A percentile compares a stretch with the other conserved stretches of the same genome.
Conservation (phyloP, 2,329 filamentous ascomycete genomes). For the Clarireedia homoeocarpa region DNA sequence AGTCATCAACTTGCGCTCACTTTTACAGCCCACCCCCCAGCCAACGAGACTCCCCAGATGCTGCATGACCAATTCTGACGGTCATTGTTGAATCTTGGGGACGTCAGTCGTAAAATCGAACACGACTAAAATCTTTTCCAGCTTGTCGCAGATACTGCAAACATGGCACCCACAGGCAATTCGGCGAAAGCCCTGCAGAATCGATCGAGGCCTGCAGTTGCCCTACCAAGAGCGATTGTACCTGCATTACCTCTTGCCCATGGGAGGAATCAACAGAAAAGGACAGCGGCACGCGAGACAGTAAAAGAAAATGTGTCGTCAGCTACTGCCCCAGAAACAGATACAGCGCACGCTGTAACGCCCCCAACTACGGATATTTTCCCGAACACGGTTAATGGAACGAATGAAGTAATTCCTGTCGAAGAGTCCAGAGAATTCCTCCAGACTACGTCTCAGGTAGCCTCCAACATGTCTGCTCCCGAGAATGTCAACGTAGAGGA, state of each 20-base stretch:
- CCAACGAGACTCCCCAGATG: slow-evolving; percentile 10
- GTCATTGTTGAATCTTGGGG: slow-evolving; percentile 32
- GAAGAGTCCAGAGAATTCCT: slow-evolving; percentile 5
- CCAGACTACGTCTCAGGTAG: neutral
- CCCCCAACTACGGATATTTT: slow-evolving; percentile 1
- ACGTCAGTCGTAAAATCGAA: slow-evolving; percentile 23
- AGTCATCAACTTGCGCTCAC: slow-evolving; percentile 7
- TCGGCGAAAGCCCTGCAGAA: slow-evolving; percentile 26
- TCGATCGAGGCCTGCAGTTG: slow-evolving; percentile 21
- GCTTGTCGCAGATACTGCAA: slow-evolving; percentile 7
- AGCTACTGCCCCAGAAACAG: slow-evolving; percentile 9
- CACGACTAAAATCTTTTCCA: slow-evolving; percentile 7
- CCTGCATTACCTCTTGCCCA: slow-evolving; percentile 30
- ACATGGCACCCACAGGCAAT: slow-evolving; percentile 24
- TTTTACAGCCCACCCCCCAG: neutral
- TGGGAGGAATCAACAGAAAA: slow-evolving; percentile 27
- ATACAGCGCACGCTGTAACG: slow-evolving; percentile 9
- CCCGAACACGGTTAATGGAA: slow-evolving; percentile 12
- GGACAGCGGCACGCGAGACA: slow-evolving; percentile 19
- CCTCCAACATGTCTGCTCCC: neutral
- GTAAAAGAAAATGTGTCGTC: slow-evolving; percentile 15
- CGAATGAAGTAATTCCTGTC: slow-evolving; percentile 10
- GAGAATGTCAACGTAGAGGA: neutral
- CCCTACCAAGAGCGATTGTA: slow-evolving; percentile 21
- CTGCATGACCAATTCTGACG: slow-evolving; percentile 13